Evolutionary conservation across 805 yeast species (phyloP).

Genomic region (Saccharomyces paradoxus): DNA sequence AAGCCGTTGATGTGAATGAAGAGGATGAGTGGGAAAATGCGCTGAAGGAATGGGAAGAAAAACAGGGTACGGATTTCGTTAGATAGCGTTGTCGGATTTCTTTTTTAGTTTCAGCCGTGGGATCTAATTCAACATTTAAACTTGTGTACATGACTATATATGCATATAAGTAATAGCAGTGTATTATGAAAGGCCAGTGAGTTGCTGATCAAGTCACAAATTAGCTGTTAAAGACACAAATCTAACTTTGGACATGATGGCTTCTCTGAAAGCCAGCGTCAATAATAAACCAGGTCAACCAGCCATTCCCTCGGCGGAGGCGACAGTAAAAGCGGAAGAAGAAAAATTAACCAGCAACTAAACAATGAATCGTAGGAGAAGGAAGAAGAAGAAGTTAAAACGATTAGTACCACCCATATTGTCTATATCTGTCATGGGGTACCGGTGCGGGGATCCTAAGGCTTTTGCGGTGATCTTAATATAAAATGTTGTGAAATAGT

Average conservation of each 20-base stretch:
- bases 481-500: not conserved
- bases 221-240: not conserved
- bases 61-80: conserved; percentile 29
- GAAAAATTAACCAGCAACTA: not conserved
- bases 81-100: conserved; percentile 7
- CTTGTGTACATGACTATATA: not conserved
- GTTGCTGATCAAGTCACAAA: not conserved
- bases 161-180: not conserved
- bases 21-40: conserved; percentile 71
- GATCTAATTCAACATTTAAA: not conserved
- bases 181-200: not conserved
- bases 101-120: not conserved
- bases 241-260: not conserved
- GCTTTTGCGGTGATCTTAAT: not conserved
- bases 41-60: conserved; percentile 49
- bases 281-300: not conserved
- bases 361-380: not conserved
- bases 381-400: not conserved
- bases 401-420: not conserved
- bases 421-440: not conserved
- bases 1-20: conserved; percentile 46
- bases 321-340: not conserved
- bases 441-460: not conserved
- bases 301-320: not conserved
- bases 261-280: not conserved